phyloP scores from a whole-genome alignment of 208 protist species.

The Trypanosoma scelopori region DNA sequence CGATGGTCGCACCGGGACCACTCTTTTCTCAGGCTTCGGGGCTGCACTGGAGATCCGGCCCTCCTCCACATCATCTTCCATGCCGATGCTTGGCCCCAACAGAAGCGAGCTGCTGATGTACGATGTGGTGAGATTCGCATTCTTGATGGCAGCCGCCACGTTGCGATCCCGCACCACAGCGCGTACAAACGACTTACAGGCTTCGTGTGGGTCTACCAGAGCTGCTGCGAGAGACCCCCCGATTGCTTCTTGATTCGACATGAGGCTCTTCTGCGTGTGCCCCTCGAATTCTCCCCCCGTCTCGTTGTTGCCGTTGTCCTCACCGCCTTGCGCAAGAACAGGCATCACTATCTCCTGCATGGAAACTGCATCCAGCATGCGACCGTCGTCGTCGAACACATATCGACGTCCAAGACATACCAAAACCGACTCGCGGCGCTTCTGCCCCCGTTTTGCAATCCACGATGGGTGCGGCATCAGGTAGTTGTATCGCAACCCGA shows the following conservation, averaged over 20 bases:
- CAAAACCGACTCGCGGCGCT: constrained; percentile 61
- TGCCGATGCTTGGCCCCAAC: constrained; percentile 35
- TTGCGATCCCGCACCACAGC: constrained; percentile 51
- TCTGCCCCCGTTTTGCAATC: constrained; percentile 67
- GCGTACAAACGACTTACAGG: constrained; percentile 45
- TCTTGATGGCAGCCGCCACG: constrained; percentile 62
- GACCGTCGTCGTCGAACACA: constrained; percentile 63
- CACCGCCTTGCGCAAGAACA: not conserved
- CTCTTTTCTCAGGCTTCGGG: constrained; percentile 1
- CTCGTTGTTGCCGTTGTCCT: not conserved
- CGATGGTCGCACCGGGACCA: not conserved
- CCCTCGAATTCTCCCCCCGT: not conserved
- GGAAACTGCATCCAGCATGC: constrained; percentile 53
- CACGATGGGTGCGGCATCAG: constrained; percentile 84
- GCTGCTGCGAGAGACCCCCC: not conserved
- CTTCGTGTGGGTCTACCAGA: constrained; percentile 48
- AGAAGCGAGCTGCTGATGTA: constrained; percentile 69
- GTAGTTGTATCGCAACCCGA: constrained; percentile 86
- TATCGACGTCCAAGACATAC: constrained; percentile 70
- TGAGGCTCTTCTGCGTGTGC: not conserved
- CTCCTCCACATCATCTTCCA: constrained; percentile 19
- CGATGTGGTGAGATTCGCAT: constrained; percentile 72
- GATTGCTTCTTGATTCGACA: not conserved
- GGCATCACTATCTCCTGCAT: constrained; percentile 31
- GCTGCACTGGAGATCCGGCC: not conserved